Conservation (phyloP, 2,329 filamentous ascomycete species). For the Decorospora gaudefroyi region DNA sequence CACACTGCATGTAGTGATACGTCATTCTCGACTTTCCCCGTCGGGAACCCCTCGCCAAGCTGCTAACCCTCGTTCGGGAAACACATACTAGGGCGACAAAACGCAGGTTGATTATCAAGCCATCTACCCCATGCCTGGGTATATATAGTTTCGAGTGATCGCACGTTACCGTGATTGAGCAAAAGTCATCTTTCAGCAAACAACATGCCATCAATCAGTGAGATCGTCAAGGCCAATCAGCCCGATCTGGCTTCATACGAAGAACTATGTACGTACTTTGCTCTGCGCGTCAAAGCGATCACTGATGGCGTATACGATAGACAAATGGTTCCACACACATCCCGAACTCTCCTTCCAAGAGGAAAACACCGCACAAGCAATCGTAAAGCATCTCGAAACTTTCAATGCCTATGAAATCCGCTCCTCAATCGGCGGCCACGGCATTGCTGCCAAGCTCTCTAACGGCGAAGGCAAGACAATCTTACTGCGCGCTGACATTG, state of each 20-base stretch:
- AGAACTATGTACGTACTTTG: constrained; percentile 36
- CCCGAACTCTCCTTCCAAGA: constrained; percentile 48
- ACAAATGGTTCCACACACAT: constrained; percentile 44
- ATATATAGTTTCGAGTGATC: too few species aligned
- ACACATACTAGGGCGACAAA: constrained; percentile 12
- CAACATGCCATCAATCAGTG: constrained; percentile 38
- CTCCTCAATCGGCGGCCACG: constrained; percentile 61
- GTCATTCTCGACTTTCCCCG: constrained; percentile 28
- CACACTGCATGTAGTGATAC: constrained; percentile 12
- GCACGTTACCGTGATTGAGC: too few species aligned
- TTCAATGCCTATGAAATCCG: constrained; percentile 52
- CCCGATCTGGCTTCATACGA: constrained; percentile 39
- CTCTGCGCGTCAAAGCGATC: not conserved
- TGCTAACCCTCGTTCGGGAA: not conserved
- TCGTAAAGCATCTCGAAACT: constrained; percentile 33
- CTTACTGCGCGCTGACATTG: constrained; percentile 65
- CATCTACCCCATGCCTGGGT: not conserved
- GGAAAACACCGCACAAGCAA: constrained; percentile 38
- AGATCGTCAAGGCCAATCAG: constrained; percentile 31
- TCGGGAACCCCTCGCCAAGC: constrained; percentile 21
- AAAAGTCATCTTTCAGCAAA: not conserved
- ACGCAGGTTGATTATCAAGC: constrained; percentile 1
- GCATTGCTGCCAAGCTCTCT: constrained; percentile 59
- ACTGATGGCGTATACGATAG: constrained; percentile 20
- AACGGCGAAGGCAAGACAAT: constrained; percentile 62